A percentile compares a stretch with the other conserved stretches of the same genome.
These are phyloP conservation scores for Colletotrichum lentis DNA, from an alignment of 2,329 filamentous ascomycete genomes.

Conservation along the genomic window DNA sequence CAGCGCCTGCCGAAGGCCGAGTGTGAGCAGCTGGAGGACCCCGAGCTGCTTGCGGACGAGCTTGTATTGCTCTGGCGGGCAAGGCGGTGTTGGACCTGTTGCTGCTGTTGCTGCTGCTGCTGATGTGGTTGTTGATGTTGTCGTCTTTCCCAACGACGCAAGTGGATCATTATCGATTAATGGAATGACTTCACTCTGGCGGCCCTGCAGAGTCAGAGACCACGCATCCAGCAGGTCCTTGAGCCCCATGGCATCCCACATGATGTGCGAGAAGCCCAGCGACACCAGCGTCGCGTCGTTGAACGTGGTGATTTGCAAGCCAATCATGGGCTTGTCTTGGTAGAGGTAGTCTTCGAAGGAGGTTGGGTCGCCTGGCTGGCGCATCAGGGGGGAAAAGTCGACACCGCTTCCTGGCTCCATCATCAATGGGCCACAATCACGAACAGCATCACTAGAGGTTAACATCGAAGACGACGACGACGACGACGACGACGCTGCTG, in stretches of 20 bases:
- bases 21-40: not conserved
- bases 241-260: slow-evolving; percentile 53
- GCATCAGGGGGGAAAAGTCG: slow-evolving; percentile 5
- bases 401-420: not conserved
- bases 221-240: slow-evolving; percentile 6
- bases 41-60: not conserved
- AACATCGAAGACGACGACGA: not conserved
- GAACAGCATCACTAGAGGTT: not conserved
- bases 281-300: slow-evolving; percentile 54
- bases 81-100: not conserved
- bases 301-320: slow-evolving; percentile 55
- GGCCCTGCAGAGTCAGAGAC: not conserved
- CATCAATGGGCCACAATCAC: not conserved
- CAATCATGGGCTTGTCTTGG: slow-evolving; percentile 52
- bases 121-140: no score
- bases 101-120: not conserved
- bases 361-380: not conserved
- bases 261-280: slow-evolving; percentile 53
- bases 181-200: not conserved
- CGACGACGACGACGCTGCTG: not conserved
- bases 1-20: not conserved
- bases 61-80: not conserved
- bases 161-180: not conserved
- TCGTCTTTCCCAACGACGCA: not conserved
- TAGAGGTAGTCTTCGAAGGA: slow-evolving; percentile 47